A percentile compares a stretch with the other conserved stretches of the same genome.
Evolutionary conservation across 78 protist species (phyloP).

Genomic region (Pigoraptor vietnamica): DNA sequence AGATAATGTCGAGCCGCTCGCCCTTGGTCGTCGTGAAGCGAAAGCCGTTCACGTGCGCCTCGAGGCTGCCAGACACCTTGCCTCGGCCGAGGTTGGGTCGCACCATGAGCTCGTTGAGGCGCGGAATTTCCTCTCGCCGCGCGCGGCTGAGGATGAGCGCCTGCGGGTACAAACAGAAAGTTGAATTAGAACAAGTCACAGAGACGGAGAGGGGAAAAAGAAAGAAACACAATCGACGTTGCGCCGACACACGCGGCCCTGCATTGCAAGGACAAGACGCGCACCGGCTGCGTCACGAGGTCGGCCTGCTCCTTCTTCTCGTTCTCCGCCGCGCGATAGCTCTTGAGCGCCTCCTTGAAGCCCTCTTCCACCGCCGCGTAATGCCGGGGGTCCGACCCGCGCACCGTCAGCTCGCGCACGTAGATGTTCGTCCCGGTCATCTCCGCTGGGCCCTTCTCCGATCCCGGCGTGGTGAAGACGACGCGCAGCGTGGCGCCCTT

Average conservation of each 20-base stretch:
- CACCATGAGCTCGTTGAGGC: conserved; percentile 50
- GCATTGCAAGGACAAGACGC: not conserved
- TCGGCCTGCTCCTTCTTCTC: conserved; percentile 35
- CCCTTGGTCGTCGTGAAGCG: conserved; percentile 61
- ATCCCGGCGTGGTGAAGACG: conserved; percentile 62
- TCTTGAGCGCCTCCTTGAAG: conserved; percentile 70
- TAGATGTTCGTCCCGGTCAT: conserved; percentile 5
- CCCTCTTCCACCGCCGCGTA: not conserved
- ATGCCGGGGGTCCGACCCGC: conserved; percentile 27
- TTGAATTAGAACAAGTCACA: too few species aligned
- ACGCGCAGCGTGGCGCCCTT: conserved; percentile 47
- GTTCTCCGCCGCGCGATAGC: conserved; percentile 25
- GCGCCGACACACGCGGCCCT: too few species aligned
- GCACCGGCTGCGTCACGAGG: conserved; percentile 24
- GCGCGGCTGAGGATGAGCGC: not conserved
- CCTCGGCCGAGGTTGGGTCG: conserved; percentile 65
- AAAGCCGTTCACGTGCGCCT: conserved; percentile 88
- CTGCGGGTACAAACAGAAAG: not conserved
- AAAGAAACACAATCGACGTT: too few species aligned
- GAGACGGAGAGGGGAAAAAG: too few species aligned
- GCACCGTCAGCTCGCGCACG: conserved; percentile 69
- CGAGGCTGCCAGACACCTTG: conserved; percentile 65
- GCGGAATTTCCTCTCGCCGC: conserved; percentile 15
- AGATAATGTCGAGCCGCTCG: conserved; percentile 65
- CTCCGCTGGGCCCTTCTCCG: conserved; percentile 1